phyloP scores from a whole-genome alignment of 2,329 filamentous ascomycete genomes.

The Colletotrichum horii region DNA sequence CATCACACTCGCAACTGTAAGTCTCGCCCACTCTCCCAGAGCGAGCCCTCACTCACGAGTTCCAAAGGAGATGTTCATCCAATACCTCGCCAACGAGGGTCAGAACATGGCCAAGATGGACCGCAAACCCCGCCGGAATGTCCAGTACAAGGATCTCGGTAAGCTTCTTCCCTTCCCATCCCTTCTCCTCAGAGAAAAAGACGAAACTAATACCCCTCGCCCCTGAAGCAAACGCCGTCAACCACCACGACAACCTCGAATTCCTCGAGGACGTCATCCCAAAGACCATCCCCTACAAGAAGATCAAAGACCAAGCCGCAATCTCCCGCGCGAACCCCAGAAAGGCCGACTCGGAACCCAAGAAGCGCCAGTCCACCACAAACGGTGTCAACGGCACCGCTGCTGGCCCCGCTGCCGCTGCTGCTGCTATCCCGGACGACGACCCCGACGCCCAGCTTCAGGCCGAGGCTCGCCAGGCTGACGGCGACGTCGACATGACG shows the following conservation, averaged over 20 bases:
- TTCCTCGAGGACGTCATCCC: slow-evolving; percentile 93
- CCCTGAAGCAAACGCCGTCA: slow-evolving; percentile 78
- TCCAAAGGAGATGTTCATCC: slow-evolving; percentile 87
- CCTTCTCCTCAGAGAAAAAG: neutral
- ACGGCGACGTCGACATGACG: slow-evolving; percentile 66
- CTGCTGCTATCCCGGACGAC: slow-evolving; percentile 23
- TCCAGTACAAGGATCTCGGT: slow-evolving; percentile 96
- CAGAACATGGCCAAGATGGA: slow-evolving; percentile 91
- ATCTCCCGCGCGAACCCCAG: slow-evolving; percentile 54
- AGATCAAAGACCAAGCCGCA: slow-evolving; percentile 70
- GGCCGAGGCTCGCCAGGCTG: slow-evolving; percentile 57
- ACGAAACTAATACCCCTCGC: neutral
- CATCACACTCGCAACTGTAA: slow-evolving; percentile 86
- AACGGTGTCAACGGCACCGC: slow-evolving; percentile 22
- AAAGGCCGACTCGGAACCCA: slow-evolving; percentile 42
- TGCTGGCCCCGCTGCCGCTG: neutral
- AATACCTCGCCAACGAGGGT: slow-evolving; percentile 84
- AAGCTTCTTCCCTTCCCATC: slow-evolving; percentile 29
- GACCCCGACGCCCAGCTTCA: slow-evolving; percentile 60
- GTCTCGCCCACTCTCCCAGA: slow-evolving; percentile 23
- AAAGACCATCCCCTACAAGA: slow-evolving; percentile 80
- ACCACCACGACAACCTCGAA: slow-evolving; percentile 90
- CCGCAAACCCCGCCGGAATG: slow-evolving; percentile 87
- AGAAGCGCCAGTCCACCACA: slow-evolving; percentile 28
- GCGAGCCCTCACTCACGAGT: neutral